Base-by-base conservation (phyloP, 495 filamentous ascomycete genomes). In the Margaritispora aquatica region DNA sequence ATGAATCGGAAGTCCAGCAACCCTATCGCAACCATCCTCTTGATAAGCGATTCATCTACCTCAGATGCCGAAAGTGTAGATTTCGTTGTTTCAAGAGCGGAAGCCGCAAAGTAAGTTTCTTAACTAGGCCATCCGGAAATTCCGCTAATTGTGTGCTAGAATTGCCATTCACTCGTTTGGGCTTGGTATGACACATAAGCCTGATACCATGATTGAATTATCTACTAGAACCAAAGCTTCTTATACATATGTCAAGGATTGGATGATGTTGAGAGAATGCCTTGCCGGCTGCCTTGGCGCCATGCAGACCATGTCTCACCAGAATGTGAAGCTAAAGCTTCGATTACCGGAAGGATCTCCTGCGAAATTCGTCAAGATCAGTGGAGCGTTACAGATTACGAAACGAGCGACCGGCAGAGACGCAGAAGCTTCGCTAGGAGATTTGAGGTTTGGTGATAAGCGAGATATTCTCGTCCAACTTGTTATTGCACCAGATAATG, bases 201-300 rank as follows among this genome's bases (percentile, higher is more conserved):
- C 94, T 5, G 95, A 97, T 69, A 97, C 92, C 0, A 95, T 99
- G 89, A 96, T 99, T 52, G 94, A 97, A 67, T 74, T 99, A 2
- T 97, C 95, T 5, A 92, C 90, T 26, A 83, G 93, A 54, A 99
- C 94, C 7, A 99, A 97, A 73, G 94, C 92, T 2, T 92, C 90
- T 19, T 99, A 97, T 66, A 92, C 92, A 4, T 99, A 97, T 67
- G 92, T 97, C 66, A 97, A 97, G 71, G 94, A 99, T 70, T 99
- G 94, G 94, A 99, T 97, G 94, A 97, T 97, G 92, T 80, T 99
- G 29, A 86, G 94, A 20, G 94, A 99, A 71, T 99, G 95, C 71
- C 81, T 97, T 49, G 95, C 94, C 19, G 94, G 94, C 23, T 97
- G 95, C 69, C 74, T 99, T 34, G 94, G 94, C 41, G 84, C 91